phyloP scores from a whole-genome alignment of 1,139 yeast species.

The Petasospora fabianii region DNA sequence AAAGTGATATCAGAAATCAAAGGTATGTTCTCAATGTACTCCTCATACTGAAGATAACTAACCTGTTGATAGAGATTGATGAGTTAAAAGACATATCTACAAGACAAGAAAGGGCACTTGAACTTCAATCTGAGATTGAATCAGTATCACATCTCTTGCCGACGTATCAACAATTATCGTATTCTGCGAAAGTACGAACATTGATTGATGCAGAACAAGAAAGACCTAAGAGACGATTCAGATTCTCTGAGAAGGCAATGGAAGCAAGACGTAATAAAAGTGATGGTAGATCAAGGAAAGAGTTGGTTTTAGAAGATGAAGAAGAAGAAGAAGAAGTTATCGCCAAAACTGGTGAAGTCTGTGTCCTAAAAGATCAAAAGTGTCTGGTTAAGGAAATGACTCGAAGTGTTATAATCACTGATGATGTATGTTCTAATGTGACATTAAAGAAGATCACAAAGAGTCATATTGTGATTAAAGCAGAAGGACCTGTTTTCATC shows the following conservation, averaged over 20 bases:
- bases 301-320: slow-evolving; percentile 3
- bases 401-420: slow-evolving; percentile 2
- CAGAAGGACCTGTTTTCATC: slow-evolving; percentile 13
- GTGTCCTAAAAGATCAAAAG: not conserved
- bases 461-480: slow-evolving; percentile 4
- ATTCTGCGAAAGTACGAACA: slow-evolving; percentile 7
- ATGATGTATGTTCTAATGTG: slow-evolving; percentile 3
- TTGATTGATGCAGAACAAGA: slow-evolving; percentile 1
- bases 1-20: slow-evolving; percentile 2
- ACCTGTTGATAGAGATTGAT: slow-evolving; percentile 5
- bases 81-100: not conserved
- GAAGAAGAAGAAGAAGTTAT: slow-evolving; percentile 3
- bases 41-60: not conserved
- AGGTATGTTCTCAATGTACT: slow-evolving; percentile 2
- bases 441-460: slow-evolving; percentile 5
- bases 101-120: slow-evolving; percentile 2
- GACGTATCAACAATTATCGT: slow-evolving; percentile 12
- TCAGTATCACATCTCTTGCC: slow-evolving; percentile 13
- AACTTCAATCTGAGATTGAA: slow-evolving; percentile 6
- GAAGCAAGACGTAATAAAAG: slow-evolving; percentile 1
- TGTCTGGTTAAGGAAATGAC: slow-evolving; percentile 5
- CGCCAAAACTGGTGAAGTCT: not conserved
- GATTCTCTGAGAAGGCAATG: slow-evolving; percentile 9
- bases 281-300: not conserved
- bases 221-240: slow-evolving; percentile 6